Percentiles rank a stretch among this genome's conserved stretches.
phyloP scores from a whole-genome alignment of 2,329 filamentous ascomycete species.

The Fonsecaea multimorphosa region DNA sequence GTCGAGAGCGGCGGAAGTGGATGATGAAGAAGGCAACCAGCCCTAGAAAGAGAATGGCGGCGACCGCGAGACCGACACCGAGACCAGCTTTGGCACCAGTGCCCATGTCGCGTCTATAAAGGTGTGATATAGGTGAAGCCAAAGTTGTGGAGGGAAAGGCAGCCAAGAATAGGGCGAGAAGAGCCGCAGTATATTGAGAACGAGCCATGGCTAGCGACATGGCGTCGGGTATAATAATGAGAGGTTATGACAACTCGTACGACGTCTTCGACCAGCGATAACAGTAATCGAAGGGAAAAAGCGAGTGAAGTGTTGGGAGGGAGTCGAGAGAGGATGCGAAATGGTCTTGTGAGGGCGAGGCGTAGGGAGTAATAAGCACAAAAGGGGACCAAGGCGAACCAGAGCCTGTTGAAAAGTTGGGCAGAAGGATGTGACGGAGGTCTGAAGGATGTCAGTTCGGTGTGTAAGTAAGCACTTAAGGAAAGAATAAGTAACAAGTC shows the following conservation, averaged over 20 bases:
- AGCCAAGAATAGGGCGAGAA: constrained; percentile 25
- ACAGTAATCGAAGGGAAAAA: background rate
- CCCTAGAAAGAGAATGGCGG: constrained; percentile 30
- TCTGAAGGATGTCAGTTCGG: constrained; percentile 10
- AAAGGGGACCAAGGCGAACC: constrained; percentile 11
- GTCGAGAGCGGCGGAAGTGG: constrained; percentile 36
- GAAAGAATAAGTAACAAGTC: constrained; percentile 20
- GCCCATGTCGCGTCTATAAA: constrained; percentile 34
- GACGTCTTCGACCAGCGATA: constrained; percentile 30
- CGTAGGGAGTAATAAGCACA: constrained; percentile 6
- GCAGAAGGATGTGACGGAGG: constrained; percentile 10
- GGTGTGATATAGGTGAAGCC: constrained; percentile 31
- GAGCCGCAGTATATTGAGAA: constrained; percentile 4
- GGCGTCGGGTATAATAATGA: constrained; percentile 1
- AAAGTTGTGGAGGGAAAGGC: constrained; percentile 23
- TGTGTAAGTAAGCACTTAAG: constrained; percentile 28
- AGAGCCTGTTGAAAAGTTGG: constrained; percentile 1
- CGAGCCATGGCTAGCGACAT: constrained; percentile 24
- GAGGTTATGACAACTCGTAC: background rate
- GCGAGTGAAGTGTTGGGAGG: background rate
- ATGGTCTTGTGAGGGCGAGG: constrained; percentile 7
- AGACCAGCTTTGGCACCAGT: constrained; percentile 39
- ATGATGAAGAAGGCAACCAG: constrained; percentile 37
- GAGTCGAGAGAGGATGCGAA: constrained; percentile 13
- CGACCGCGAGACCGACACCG: constrained; percentile 38